A percentile compares a stretch with the other conserved stretches of the same genome.
Conservation (phyloP, 1,139 yeast species). For the Taphrina wiesneri region DNA sequence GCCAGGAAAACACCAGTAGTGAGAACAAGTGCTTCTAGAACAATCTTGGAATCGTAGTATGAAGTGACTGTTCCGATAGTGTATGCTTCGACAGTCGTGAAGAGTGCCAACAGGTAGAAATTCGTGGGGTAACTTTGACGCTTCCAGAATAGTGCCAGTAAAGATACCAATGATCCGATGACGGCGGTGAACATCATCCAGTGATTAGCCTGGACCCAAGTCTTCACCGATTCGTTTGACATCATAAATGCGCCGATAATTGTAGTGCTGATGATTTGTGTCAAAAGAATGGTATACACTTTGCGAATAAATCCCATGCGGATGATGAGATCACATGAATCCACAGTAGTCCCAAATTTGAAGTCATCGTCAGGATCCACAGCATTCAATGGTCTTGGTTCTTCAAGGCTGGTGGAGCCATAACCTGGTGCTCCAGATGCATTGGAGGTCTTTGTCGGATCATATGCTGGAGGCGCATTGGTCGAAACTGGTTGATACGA, state of each 20-base stretch:
- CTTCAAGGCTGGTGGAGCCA: constrained; percentile 8
- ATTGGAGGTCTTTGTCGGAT: not conserved
- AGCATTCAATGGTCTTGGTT: not conserved
- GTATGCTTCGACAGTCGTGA: constrained; percentile 75
- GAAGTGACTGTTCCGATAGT: constrained; percentile 69
- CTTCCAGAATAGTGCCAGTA: constrained; percentile 55
- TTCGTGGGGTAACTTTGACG: constrained; percentile 66
- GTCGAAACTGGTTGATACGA: constrained; percentile 14
- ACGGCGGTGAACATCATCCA: constrained; percentile 64
- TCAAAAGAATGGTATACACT: constrained; percentile 69
- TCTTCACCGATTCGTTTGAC: constrained; percentile 52
- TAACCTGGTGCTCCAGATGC: constrained; percentile 5
- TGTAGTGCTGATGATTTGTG: constrained; percentile 65
- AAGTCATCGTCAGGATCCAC: constrained; percentile 60
- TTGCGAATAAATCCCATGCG: constrained; percentile 74
- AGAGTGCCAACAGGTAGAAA: constrained; percentile 59
- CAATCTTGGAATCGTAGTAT: constrained; percentile 62
- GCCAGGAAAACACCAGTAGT: constrained; percentile 73
- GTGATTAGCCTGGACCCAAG: constrained; percentile 61
- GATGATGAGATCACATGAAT: constrained; percentile 72
- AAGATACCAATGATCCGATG: constrained; percentile 47
- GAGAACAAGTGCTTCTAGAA: constrained; percentile 69
- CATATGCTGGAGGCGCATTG: constrained; percentile 24
- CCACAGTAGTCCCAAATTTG: constrained; percentile 76
- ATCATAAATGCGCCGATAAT: constrained; percentile 60